Conservation (phyloP, 257 asterid genomes). For the Nicotiana tabacum region DNA sequence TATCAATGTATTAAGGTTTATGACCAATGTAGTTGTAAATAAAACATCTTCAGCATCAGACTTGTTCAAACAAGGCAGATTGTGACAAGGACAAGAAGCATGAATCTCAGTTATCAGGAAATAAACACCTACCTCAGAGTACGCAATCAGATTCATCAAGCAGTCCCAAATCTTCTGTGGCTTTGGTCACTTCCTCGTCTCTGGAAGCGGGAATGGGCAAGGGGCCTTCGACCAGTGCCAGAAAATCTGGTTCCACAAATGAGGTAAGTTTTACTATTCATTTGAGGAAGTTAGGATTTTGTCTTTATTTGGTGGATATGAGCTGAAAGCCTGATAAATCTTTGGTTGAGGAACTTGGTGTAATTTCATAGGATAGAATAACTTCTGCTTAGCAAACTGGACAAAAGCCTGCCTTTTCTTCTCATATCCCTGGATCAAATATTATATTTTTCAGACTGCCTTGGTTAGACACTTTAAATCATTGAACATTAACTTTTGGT, state of each 20-base stretch:
- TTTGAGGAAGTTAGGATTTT: slow-evolving; percentile 13
- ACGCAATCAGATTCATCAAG: slow-evolving; percentile 30
- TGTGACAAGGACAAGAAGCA: slow-evolving; percentile 38
- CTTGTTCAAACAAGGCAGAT: slow-evolving; percentile 33
- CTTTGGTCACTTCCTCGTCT: neutral
- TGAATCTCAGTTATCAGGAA: slow-evolving; percentile 23
- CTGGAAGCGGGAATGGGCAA: slow-evolving; percentile 18
- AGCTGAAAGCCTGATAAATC: neutral
- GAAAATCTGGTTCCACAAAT: slow-evolving; percentile 44
- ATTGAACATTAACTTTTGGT: neutral
- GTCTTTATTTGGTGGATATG: slow-evolving; percentile 24
- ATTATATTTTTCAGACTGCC: neutral
- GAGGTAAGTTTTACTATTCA: slow-evolving; percentile 44
- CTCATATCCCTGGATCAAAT: neutral
- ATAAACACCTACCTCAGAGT: slow-evolving; percentile 21
- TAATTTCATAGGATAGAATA: slow-evolving; percentile 3
- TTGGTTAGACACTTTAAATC: neutral
- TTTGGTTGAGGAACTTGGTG: slow-evolving; percentile 53
- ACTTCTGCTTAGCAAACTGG: neutral
- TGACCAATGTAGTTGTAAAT: slow-evolving; percentile 7
- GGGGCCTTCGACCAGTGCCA: slow-evolving; percentile 26
- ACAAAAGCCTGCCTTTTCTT: neutral
- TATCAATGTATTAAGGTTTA: slow-evolving; percentile 7
- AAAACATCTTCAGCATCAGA: slow-evolving; percentile 33
- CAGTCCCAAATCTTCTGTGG: slow-evolving; percentile 23